These are phyloP conservation scores for Thermochaetoides thermophila DNA, from an alignment of 495 filamentous ascomycete genomes.

Conservation along the genomic window DNA sequence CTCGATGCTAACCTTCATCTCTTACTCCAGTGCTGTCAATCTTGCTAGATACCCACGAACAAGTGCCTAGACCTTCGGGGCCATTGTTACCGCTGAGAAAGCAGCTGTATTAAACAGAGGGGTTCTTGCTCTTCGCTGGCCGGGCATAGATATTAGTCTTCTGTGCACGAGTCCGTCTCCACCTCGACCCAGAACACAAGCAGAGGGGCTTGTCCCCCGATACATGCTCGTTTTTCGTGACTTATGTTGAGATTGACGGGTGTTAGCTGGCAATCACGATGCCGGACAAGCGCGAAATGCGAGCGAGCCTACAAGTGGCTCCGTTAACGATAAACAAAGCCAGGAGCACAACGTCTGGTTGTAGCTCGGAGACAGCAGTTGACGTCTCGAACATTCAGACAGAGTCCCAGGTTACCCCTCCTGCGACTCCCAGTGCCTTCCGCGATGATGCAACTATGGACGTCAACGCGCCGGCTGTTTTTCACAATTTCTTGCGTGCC, in stretches of 20 bases:
- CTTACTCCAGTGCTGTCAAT: not conserved
- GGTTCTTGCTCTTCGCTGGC: too few species aligned
- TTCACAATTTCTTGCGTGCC: conserved; percentile 92
- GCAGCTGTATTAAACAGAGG: too few species aligned
- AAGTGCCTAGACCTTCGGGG: too few species aligned
- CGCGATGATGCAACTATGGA: conserved; percentile 33
- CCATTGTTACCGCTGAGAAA: too few species aligned
- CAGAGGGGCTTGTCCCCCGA: conserved; percentile 7
- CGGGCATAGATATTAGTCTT: too few species aligned
- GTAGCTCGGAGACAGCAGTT: conserved; percentile 10
- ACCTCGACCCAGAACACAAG: too few species aligned
- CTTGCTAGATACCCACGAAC: not conserved
- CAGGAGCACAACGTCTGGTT: conserved; percentile 23
- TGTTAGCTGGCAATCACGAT: conserved; percentile 29
- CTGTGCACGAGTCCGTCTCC: too few species aligned
- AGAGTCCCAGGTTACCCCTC: conserved; percentile 66
- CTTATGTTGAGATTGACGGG: conserved; percentile 25
- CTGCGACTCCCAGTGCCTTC: conserved; percentile 52
- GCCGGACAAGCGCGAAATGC: conserved; percentile 35
- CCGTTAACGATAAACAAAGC: conserved; percentile 59
- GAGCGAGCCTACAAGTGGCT: conserved; percentile 53
- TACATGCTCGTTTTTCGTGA: conserved; percentile 3
- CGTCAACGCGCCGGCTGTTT: conserved; percentile 39
- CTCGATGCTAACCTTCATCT: conserved; percentile 1
- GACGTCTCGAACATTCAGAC: too few species aligned